Evolutionary conservation across 495 filamentous ascomycete genomes (phyloP).

Genomic region (Penicillium argentinense): DNA sequence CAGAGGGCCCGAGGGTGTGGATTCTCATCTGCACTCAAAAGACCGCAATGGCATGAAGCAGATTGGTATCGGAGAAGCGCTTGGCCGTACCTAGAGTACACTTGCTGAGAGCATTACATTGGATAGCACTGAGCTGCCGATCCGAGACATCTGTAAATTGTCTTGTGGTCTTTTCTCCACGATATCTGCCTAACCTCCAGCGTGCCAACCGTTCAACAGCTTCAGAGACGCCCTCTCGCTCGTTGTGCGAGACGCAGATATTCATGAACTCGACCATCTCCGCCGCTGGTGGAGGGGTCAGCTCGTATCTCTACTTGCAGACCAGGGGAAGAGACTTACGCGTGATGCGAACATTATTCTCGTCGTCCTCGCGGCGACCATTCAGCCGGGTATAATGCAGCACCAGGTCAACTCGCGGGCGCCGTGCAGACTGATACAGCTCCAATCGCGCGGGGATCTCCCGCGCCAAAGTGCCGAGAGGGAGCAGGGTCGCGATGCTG

Average conservation of each 20-base stretch:
- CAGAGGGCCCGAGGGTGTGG: no score
- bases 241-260: conserved; percentile 16
- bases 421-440: conserved; percentile 54
- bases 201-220: conserved; percentile 1
- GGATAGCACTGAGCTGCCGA: no score
- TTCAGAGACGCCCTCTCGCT: conserved; percentile 8
- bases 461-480: conserved; percentile 31
- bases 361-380: conserved; percentile 11
- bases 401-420: conserved; percentile 20
- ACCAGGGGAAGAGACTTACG: conserved; percentile 2
- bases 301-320: neutral
- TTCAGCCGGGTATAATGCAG: conserved; percentile 15
- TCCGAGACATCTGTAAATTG: no score
- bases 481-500: conserved; percentile 52
- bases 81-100: no score
- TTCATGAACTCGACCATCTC: conserved; percentile 19
- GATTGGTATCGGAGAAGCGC: no score
- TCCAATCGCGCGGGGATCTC: conserved; percentile 49
- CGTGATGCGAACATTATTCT: conserved; percentile 2
- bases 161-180: no score
- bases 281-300: conserved; percentile 4
- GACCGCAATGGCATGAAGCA: no score
- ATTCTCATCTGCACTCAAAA: no score
- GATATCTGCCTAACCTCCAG: neutral
- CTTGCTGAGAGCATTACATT: no score